These are phyloP conservation scores for Barnettozyma salicaria DNA, from an alignment of 805 yeast species.

Conservation along the genomic window DNA sequence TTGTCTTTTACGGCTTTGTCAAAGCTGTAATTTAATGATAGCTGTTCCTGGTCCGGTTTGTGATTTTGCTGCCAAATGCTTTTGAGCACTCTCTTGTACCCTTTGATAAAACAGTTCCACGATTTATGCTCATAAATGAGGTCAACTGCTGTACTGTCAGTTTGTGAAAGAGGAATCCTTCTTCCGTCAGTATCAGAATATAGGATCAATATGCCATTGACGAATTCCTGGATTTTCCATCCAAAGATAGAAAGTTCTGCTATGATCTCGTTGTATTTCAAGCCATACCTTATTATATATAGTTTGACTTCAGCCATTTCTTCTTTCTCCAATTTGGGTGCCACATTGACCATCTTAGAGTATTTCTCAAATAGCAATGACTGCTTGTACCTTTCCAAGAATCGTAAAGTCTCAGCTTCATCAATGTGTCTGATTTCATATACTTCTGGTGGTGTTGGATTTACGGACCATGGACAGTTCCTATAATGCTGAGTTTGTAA, in stretches of 20 bases:
- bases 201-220: background rate
- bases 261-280: background rate
- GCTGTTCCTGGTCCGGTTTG: too few species aligned
- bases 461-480: slow-evolving; percentile 6
- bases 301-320: background rate
- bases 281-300: background rate
- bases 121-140: slow-evolving; percentile 4
- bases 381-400: background rate
- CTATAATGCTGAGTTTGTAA: slow-evolving; percentile 1
- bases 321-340: background rate
- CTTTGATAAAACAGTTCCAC: slow-evolving; percentile 7
- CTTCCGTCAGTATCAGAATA: slow-evolving; percentile 6
- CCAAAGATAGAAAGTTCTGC: slow-evolving; percentile 1
- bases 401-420: background rate
- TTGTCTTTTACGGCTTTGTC: too few species aligned
- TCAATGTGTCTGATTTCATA: slow-evolving; percentile 2
- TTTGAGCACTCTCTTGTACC: slow-evolving; percentile 1
- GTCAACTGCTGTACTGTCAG: background rate
- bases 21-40: too few species aligned
- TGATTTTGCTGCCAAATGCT: too few species aligned
- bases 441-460: background rate
- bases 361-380: background rate
- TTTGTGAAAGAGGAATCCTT: background rate
- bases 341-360: background rate
- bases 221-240: background rate